A percentile compares a stretch with the other conserved stretches of the same genome.
These are phyloP conservation scores for Beauveria sp. DNA, from an alignment of 2,329 filamentous ascomycete genomes.

Conservation along the genomic window DNA sequence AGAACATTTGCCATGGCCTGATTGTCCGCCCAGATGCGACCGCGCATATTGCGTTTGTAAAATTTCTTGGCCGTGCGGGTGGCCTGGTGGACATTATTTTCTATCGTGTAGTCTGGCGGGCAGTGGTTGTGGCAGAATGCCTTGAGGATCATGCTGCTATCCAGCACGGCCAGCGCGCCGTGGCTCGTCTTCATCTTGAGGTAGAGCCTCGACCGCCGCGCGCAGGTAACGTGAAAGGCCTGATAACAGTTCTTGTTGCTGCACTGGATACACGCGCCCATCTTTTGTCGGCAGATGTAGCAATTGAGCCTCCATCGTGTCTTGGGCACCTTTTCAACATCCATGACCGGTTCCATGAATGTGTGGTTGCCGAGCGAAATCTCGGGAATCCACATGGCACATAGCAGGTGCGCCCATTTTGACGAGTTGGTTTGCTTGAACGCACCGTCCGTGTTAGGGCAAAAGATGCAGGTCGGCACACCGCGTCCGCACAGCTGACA, in stretches of 20 bases:
- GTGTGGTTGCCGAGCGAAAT: constrained; percentile 91
- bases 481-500: constrained; percentile 92
- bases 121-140: constrained; percentile 96
- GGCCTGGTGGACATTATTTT: constrained; percentile 74
- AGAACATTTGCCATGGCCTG: constrained; percentile 75
- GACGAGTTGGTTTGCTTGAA: constrained; percentile 97
- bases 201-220: constrained; percentile 76
- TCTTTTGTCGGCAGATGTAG: constrained; percentile 94
- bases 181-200: constrained; percentile 95
- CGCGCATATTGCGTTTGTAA: constrained; percentile 84
- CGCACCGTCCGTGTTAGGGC: constrained; percentile 91
- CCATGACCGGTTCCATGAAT: constrained; percentile 97
- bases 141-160: constrained; percentile 76
- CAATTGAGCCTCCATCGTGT: constrained; percentile 88
- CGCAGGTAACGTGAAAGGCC: constrained; percentile 96
- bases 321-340: constrained; percentile 94
- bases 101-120: constrained; percentile 76
- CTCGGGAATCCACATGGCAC: constrained; percentile 97
- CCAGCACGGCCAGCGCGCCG: constrained; percentile 66
- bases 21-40: constrained; percentile 85
- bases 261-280: constrained; percentile 98
- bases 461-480: constrained; percentile 94
- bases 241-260: constrained; percentile 96
- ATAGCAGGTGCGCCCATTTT: constrained; percentile 94
- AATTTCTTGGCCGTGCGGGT: constrained; percentile 79